A percentile compares a stretch with the other conserved stretches of the same genome.
Evolutionary conservation across 2,329 filamentous ascomycete species (phyloP).

Genomic region (Plectosphaerella cucumerina): DNA sequence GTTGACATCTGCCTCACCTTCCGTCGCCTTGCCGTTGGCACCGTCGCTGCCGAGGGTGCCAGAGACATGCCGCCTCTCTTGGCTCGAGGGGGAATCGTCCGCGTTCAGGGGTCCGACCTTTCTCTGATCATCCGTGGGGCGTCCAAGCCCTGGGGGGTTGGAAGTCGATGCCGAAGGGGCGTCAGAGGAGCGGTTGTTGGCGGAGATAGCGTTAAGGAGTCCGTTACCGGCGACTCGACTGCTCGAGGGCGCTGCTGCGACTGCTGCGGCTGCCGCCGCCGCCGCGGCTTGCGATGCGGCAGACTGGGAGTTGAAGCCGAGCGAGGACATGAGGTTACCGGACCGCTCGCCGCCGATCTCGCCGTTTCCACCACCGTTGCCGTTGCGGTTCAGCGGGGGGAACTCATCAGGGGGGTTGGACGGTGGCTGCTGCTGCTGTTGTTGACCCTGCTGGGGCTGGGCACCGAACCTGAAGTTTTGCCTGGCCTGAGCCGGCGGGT

Average conservation of each 20-base stretch:
- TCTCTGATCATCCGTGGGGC: conserved; percentile 1
- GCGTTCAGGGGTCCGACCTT: conserved; percentile 23
- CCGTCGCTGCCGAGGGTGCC: conserved; percentile 45
- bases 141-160: conserved; percentile 11
- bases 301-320: conserved; percentile 48
- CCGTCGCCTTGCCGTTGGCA: conserved; percentile 32
- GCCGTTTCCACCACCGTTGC: conserved; percentile 53
- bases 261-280: conserved; percentile 7
- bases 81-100: conserved; percentile 21
- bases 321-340: conserved; percentile 45
- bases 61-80: conserved; percentile 33
- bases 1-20: conserved; percentile 39
- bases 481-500: conserved; percentile 36
- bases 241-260: conserved; percentile 22
- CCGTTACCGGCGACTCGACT: conserved; percentile 50
- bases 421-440: conserved; percentile 42
- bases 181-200: conserved; percentile 48
- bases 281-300: conserved; percentile 29
- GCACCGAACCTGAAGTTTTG: conserved; percentile 51
- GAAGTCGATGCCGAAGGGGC: conserved; percentile 38
- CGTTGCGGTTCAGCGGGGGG: conserved; percentile 54
- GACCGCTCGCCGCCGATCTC: conserved; percentile 55
- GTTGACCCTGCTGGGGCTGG: conserved; percentile 41
- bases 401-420: conserved; percentile 54
- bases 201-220: conserved; percentile 59